phyloP scores from a whole-genome alignment of 352 stramenopile genomes.

The Pythium grandisporangium region DNA sequence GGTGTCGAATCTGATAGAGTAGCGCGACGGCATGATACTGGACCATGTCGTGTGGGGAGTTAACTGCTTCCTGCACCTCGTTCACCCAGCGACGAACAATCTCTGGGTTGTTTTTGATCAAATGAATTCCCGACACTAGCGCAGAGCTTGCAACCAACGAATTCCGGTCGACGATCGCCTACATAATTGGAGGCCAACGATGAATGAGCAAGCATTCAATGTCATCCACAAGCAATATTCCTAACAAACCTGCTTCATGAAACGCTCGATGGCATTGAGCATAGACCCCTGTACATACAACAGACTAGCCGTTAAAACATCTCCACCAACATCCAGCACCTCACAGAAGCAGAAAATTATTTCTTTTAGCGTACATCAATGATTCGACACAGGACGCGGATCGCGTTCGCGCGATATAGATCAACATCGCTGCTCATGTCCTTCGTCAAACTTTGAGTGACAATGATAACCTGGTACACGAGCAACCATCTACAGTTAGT shows the following conservation, averaged over 20 bases:
- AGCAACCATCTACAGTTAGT: conserved; percentile 5
- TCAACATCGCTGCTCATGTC: conserved; percentile 99
- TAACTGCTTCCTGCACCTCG: conserved; percentile 96
- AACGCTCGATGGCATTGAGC: conserved; percentile 90
- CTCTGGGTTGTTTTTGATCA: conserved; percentile 92
- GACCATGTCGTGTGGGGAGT: conserved; percentile 97
- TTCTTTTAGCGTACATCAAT: conserved; percentile 88
- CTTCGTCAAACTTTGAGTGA: conserved; percentile 98
- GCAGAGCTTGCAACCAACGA: conserved; percentile 94
- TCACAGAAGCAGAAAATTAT: conserved; percentile 5
- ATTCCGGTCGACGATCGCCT: conserved; percentile 97
- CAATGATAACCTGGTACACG: conserved; percentile 98
- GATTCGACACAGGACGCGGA: conserved; percentile 96
- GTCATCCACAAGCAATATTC: no score
- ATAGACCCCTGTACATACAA: conserved; percentile 64
- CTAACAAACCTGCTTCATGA: conserved; percentile 98
- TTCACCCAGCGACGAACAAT: conserved; percentile 95
- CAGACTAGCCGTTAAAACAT: no score
- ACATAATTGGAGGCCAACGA: no score
- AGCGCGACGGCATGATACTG: conserved; percentile 98
- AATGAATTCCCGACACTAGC: conserved; percentile 93
- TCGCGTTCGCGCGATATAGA: conserved; percentile 97
- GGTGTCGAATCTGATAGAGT: conserved; percentile 98
- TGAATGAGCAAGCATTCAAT: no score
- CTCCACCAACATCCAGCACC: background rate